Conservation (phyloP, 345 rosid genomes). For the Cardamine chenopodiifolia region DNA sequence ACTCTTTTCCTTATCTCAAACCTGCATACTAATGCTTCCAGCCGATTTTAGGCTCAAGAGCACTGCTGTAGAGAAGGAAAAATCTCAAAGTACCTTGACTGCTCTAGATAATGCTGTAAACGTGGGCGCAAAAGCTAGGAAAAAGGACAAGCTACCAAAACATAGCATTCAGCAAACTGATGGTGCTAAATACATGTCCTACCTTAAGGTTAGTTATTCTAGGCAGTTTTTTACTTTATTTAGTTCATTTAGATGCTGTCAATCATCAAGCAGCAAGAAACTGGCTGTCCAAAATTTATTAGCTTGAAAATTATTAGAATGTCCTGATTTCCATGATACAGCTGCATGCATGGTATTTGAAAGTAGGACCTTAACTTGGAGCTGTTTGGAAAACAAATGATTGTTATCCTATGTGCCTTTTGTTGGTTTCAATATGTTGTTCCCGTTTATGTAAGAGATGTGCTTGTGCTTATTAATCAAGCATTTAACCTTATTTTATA, state of each 20-base stretch:
- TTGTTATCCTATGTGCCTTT: not conserved
- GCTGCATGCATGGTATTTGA: conserved; percentile 11
- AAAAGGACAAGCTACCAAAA: conserved; percentile 56
- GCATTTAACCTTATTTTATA: conserved; percentile 35
- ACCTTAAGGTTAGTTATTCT: conserved; percentile 67
- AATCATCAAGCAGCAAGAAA: conserved; percentile 24
- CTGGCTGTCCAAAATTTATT: conserved; percentile 8
- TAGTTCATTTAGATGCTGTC: conserved; percentile 1
- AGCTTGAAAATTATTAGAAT: conserved; percentile 21
- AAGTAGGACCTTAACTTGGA: conserved; percentile 16
- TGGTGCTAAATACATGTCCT: conserved; percentile 91
- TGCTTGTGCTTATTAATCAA: conserved; percentile 29
- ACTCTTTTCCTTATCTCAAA: conserved; percentile 15
- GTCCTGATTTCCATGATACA: not conserved
- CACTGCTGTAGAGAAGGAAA: conserved; percentile 46
- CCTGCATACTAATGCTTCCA: conserved; percentile 30
- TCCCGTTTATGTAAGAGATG: conserved; percentile 2
- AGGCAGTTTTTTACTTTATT: conserved; percentile 18
- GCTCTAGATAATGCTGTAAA: conserved; percentile 47
- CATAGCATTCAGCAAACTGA: conserved; percentile 59
- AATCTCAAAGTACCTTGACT: conserved; percentile 42
- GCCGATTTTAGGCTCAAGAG: conserved; percentile 50
- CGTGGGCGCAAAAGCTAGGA: conserved; percentile 43
- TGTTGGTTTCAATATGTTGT: conserved; percentile 4
- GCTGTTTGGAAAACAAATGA: conserved; percentile 8